Base-by-base conservation (phyloP, 2,329 filamentous ascomycete genomes). In the Sarocladium oryzae region DNA sequence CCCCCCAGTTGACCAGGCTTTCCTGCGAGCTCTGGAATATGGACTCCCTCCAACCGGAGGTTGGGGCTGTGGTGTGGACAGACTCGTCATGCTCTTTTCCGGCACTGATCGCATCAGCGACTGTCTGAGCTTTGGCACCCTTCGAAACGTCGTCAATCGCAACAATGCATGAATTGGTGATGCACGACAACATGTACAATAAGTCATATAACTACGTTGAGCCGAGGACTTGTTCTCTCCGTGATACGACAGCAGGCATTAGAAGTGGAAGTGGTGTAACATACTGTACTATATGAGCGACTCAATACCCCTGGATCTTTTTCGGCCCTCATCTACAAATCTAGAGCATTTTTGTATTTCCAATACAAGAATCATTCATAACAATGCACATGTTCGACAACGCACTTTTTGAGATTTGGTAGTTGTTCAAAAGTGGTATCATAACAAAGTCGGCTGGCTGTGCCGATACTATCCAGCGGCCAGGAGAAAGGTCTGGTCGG, bases 41-140 rank as follows among this genome's bases (percentile, higher is more conserved):
- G 93, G 89, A 0, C 71, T 99, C 54, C 93, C 93, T n/a, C 89
- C 93, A 0, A 99, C 93, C 0, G 93, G 92, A 0, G 93, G 93
- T 4, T 99, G 93, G 93, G 93, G 93, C 1, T 95, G 90, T 60
- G 93, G 93, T 1, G 74, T 99, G 37, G 93, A 99, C 69, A 77
- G 93, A 50, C 73, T 99, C 50, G 86, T 89, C 33, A 99, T 99
- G 93, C 70, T 96, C 46, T 88, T 97, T 61, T 82, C 86, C 1
- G 90, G 88, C 0, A 77, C 82, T 32, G 81, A 81, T 64, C 80
- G 86, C 58, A 96, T 99, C 61, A 82, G 81, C 35, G 91, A 97
- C 68, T 89, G 92, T 16, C 70, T 97, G 61, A 83, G 85, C 30
- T 99, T 99, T 72, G 93, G 93, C 1, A 95, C 81, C 51, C 66